These are phyloP conservation scores for Populus alba DNA, from an alignment of 345 rosid genomes.

Conservation along the genomic window DNA sequence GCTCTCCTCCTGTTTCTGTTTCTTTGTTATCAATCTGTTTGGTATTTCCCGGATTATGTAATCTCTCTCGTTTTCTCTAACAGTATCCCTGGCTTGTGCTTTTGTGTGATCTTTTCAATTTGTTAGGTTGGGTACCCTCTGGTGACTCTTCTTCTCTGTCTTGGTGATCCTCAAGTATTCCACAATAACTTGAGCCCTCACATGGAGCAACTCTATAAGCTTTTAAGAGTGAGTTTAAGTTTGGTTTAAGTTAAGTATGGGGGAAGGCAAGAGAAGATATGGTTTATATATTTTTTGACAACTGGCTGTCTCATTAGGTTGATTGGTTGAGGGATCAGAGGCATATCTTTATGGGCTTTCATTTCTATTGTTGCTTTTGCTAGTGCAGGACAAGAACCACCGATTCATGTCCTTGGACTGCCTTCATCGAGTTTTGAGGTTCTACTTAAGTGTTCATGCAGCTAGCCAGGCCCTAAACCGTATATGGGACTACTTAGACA, in stretches of 20 bases:
- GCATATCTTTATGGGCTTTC: background rate
- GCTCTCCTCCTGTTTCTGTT: too few relatives aligned
- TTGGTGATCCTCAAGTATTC: slow-evolving; percentile 94
- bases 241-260: slow-evolving; percentile 3
- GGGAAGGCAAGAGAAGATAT: background rate
- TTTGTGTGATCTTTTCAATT: background rate
- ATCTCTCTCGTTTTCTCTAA: too few relatives aligned
- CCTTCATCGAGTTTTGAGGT: slow-evolving; percentile 94
- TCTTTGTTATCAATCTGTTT: too few relatives aligned
- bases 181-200: slow-evolving; percentile 77
- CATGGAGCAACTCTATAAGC: slow-evolving; percentile 98
- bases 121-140: slow-evolving; percentile 94
- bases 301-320: background rate
- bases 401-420: slow-evolving; percentile 97
- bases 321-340: background rate
- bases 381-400: slow-evolving; percentile 90
- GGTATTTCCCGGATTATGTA: too few relatives aligned
- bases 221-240: slow-evolving; percentile 71
- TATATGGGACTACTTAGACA: slow-evolving; percentile 96
- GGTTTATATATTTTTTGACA: background rate
- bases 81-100: background rate
- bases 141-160: slow-evolving; percentile 97
- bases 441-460: slow-evolving; percentile 92
- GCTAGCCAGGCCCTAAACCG: slow-evolving; percentile 90
- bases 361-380: slow-evolving; percentile 3